Evolutionary conservation across 768 basidiomycete species (phyloP), one percentile per base, ranked within the genome.

Genomic region (Auricularia sp.): DNA sequence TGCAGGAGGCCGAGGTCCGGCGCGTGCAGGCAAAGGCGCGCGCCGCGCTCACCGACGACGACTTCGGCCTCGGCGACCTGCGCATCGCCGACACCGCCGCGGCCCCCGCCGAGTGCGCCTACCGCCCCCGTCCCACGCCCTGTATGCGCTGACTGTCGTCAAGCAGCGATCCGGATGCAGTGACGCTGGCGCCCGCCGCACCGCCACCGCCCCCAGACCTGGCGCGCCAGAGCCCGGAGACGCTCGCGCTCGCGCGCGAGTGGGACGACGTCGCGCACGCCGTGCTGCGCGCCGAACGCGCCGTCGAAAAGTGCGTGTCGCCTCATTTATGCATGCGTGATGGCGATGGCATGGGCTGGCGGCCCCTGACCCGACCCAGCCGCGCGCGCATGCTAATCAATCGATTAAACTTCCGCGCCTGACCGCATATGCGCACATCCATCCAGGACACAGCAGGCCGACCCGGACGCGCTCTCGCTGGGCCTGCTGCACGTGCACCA

Each of bases 1-100:
- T 96, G 62, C 94, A 98, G 71, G 92, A 92, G 73, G 86, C 89
- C 72, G 94, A 98, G 74, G 91, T 90, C 6, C 85, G 76, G 69
- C 79, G 92, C 65, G 75, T 96, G 56, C 95, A 96, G 73, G 74
- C 77, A 44, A 94, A 91, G 76, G 79, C 83, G 29, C 81, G 88
- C 37, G 88, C 91, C 68, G 81, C 75, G 11, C 81, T 96, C 80
- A 75, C 69, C 8, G 90, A 92, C 54, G 86, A 83, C 16, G 94
- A 98, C 74, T 97, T 92, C 71, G 94, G 94, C 11, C 77, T 98
- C 54, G 83, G 80, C 33, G 91, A 89, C 67, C 73, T 77, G 47
- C 74, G 80, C 29, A 29, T 59, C 56, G 7, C 47, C 6, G 56
- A 45, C 36, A 7, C 3, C 6, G 35, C 18, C 29, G 29, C 36